Percentiles rank a stretch among this genome's conserved stretches.
phyloP scores from a whole-genome alignment of 108 stramenopile species.

The Fragilaria crotonensis region DNA sequence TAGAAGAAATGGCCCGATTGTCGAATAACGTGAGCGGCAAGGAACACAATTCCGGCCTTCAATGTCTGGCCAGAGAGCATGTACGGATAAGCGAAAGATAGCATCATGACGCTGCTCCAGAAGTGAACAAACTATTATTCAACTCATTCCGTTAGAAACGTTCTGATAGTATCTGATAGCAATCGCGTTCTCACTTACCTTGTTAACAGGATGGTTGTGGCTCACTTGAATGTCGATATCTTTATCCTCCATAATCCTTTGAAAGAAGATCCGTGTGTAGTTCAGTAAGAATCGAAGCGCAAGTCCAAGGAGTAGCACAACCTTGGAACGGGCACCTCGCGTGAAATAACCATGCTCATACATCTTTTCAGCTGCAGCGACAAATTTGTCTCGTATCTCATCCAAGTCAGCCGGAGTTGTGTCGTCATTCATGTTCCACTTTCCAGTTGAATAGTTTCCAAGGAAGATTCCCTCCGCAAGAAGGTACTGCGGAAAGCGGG shows the following conservation, averaged over 20 bases:
- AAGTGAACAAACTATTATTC: conserved; percentile 52
- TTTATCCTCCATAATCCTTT: conserved; percentile 45
- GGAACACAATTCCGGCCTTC: conserved; percentile 37
- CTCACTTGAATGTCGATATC: conserved; percentile 50
- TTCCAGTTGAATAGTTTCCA: conserved; percentile 51
- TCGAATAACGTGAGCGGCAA: conserved; percentile 36
- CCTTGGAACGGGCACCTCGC: conserved; percentile 11
- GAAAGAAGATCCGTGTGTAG: conserved; percentile 25
- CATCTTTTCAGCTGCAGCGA: conserved; percentile 34
- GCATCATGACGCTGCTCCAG: conserved; percentile 41
- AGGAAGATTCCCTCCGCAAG: conserved; percentile 44
- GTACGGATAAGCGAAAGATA: conserved; percentile 37
- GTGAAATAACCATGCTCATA: conserved; percentile 40
- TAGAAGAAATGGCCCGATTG: conserved; percentile 49
- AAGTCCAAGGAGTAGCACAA: conserved; percentile 6
- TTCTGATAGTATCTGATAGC: no score
- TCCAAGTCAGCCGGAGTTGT: conserved; percentile 21
- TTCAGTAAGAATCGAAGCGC: conserved; percentile 20
- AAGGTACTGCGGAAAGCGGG: conserved; percentile 40
- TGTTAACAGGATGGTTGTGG: conserved; percentile 50
- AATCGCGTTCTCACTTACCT: no score
- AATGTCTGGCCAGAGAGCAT: conserved; percentile 33
- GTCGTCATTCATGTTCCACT: conserved; percentile 44
- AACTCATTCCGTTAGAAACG: no score
- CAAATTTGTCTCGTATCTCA: conserved; percentile 31